These are phyloP conservation scores for Beauveria bassiana DNA, from an alignment of 2,329 filamentous ascomycete species.

Conservation along the genomic window DNA sequence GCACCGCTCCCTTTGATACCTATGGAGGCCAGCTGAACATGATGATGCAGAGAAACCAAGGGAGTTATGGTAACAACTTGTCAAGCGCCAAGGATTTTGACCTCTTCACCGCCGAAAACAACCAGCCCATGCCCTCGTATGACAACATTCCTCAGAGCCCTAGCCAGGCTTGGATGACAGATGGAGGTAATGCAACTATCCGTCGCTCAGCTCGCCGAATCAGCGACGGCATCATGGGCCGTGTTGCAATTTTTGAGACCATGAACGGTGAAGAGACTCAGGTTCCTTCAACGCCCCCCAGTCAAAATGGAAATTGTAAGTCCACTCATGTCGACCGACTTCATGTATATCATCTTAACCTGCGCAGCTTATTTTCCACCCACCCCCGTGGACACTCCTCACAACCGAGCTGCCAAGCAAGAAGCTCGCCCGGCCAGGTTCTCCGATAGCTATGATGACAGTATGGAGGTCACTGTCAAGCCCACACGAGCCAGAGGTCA, in stretches of 20 bases:
- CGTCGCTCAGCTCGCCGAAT: conserved; percentile 40
- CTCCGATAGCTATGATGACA: conserved; percentile 54
- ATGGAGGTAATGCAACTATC: conserved; percentile 37
- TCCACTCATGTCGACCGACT: background rate
- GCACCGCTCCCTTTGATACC: conserved; percentile 39
- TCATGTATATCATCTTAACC: background rate
- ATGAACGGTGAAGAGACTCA: conserved; percentile 37
- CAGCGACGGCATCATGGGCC: conserved; percentile 54
- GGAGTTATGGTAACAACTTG: conserved; percentile 34
- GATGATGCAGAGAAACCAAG: conserved; percentile 41
- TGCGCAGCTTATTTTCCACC: conserved; percentile 53
- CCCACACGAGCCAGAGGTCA: conserved; percentile 38
- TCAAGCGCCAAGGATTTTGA: conserved; percentile 40
- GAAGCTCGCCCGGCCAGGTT: conserved; percentile 42
- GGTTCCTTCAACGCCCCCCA: conserved; percentile 55
- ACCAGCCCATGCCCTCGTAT: conserved; percentile 42
- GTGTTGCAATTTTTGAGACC: conserved; percentile 52
- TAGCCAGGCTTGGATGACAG: conserved; percentile 42
- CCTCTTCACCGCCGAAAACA: conserved; percentile 38
- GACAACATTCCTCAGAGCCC: conserved; percentile 42
- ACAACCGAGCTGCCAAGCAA: conserved; percentile 37
- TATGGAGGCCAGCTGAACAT: conserved; percentile 35
- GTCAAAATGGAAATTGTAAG: conserved; percentile 54
- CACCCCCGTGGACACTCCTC: conserved; percentile 60
- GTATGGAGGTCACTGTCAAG: conserved; percentile 60